phyloP scores from a whole-genome alignment of 2,329 filamentous ascomycete genomes.

The Ceratocystis ficicola region DNA sequence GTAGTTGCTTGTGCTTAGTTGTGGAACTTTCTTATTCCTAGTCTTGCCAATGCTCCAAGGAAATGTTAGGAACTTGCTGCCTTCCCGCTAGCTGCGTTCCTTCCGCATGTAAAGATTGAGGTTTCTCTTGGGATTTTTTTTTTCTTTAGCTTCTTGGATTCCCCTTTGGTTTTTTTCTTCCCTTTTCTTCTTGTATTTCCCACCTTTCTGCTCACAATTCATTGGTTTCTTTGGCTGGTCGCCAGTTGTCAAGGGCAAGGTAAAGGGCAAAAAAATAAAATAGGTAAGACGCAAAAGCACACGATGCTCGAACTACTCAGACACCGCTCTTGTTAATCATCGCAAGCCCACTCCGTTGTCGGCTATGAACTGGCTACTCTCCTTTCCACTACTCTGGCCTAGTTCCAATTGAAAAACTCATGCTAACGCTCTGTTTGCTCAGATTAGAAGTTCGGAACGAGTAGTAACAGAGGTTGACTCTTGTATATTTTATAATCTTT shows the following conservation, averaged over 20 bases:
- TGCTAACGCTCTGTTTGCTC: background rate
- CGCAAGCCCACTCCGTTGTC: conserved; percentile 9
- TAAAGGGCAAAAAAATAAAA: background rate
- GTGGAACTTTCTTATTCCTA: background rate
- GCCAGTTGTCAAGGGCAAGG: background rate
- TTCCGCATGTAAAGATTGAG: conserved; percentile 11
- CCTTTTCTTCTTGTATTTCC: background rate
- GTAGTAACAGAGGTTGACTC: conserved; percentile 5
- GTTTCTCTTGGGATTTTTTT: background rate
- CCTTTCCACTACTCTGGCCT: background rate
- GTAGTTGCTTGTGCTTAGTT: background rate
- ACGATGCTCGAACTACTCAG: background rate
- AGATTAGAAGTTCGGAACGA: background rate
- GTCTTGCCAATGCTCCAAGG: background rate
- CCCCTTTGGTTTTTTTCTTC: background rate
- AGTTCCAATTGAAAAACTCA: background rate
- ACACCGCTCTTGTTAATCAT: background rate
- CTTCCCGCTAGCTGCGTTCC: conserved; percentile 10
- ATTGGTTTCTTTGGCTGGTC: conserved; percentile 7
- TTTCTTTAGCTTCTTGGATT: background rate
- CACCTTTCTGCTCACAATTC: background rate
- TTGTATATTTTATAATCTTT: conserved; percentile 5
- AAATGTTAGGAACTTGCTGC: conserved; percentile 8
- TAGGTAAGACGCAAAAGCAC: background rate
- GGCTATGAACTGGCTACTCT: background rate